Evolutionary conservation across 1,139 yeast species (phyloP).

Genomic region (Sugiyamaella neomexicana): DNA sequence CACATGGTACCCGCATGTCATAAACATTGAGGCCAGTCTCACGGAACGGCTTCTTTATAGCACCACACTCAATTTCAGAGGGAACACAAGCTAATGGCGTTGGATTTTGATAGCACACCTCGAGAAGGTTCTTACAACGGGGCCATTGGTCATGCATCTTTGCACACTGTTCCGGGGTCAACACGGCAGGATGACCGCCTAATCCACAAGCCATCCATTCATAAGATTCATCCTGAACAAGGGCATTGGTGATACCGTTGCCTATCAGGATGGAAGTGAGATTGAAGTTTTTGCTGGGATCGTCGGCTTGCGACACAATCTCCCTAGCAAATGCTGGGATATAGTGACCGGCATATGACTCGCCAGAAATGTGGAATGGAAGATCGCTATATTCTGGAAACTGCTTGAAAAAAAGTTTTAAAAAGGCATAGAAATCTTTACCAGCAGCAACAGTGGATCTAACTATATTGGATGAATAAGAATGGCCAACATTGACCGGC

Average conservation of each 20-base stretch:
- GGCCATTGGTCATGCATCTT: conserved; percentile 71
- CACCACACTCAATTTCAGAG: conserved; percentile 87
- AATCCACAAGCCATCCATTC: conserved; percentile 98
- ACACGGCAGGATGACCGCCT: conserved; percentile 83
- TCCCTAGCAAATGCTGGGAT: conserved; percentile 78
- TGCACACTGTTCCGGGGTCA: conserved; percentile 77
- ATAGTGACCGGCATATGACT: conserved; percentile 86
- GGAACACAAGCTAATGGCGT: conserved; percentile 92
- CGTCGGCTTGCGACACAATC: conserved; percentile 66
- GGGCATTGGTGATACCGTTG: conserved; percentile 92
- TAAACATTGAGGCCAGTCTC: conserved; percentile 90
- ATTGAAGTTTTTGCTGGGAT: conserved; percentile 56
- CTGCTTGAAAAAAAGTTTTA: conserved; percentile 73
- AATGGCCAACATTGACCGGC: conserved; percentile 92
- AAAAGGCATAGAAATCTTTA: conserved; percentile 70
- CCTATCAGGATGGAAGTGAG: conserved; percentile 89
- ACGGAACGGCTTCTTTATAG: conserved; percentile 83
- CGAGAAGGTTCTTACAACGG: conserved; percentile 77
- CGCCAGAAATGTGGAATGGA: conserved; percentile 81
- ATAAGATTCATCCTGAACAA: conserved; percentile 82
- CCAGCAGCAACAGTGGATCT: conserved; percentile 70
- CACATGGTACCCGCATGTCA: conserved; percentile 86
- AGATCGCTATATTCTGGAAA: conserved; percentile 61
- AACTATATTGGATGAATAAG: conserved; percentile 61
- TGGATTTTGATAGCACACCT: conserved; percentile 74